These are phyloP conservation scores for Candida dubliniensis DNA, from an alignment of 1,139 yeast genomes.

Conservation along the genomic window DNA sequence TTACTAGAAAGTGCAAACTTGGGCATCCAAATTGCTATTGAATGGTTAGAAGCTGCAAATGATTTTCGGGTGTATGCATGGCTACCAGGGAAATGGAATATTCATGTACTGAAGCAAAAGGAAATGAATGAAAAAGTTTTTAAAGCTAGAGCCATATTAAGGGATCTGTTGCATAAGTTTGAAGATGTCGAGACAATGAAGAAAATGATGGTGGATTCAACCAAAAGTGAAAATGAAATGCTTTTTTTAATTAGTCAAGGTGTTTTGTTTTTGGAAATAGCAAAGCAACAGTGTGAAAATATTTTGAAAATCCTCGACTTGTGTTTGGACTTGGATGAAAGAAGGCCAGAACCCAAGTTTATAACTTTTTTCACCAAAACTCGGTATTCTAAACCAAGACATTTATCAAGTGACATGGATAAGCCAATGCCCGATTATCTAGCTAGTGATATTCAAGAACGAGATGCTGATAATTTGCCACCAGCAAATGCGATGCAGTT, in stretches of 20 bases:
- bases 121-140: slow-evolving; percentile 20
- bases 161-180: slow-evolving; percentile 11
- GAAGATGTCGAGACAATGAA: slow-evolving; percentile 18
- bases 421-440: slow-evolving; percentile 15
- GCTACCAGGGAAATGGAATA: slow-evolving; percentile 16
- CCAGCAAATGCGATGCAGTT: slow-evolving; percentile 25
- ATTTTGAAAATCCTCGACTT: slow-evolving; percentile 24
- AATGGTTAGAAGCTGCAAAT: slow-evolving; percentile 35
- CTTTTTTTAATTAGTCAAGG: slow-evolving; percentile 31
- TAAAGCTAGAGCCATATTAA: slow-evolving; percentile 13
- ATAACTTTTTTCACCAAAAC: slow-evolving; percentile 25
- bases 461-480: slow-evolving; percentile 35
- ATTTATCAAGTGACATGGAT: slow-evolving; percentile 13
- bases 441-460: slow-evolving; percentile 15
- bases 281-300: slow-evolving; percentile 19
- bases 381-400: slow-evolving; percentile 13
- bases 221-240: slow-evolving; percentile 26
- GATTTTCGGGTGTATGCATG: slow-evolving; percentile 25
- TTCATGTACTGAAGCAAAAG: slow-evolving; percentile 19
- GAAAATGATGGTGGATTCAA: slow-evolving; percentile 14
- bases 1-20: slow-evolving; percentile 20
- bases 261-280: slow-evolving; percentile 24
- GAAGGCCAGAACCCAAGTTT: slow-evolving; percentile 25
- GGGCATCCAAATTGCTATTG: slow-evolving; percentile 19
- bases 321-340: slow-evolving; percentile 27